Base-by-base conservation (phyloP, 2,329 filamentous ascomycete species). In the Sporothrix pallida region DNA sequence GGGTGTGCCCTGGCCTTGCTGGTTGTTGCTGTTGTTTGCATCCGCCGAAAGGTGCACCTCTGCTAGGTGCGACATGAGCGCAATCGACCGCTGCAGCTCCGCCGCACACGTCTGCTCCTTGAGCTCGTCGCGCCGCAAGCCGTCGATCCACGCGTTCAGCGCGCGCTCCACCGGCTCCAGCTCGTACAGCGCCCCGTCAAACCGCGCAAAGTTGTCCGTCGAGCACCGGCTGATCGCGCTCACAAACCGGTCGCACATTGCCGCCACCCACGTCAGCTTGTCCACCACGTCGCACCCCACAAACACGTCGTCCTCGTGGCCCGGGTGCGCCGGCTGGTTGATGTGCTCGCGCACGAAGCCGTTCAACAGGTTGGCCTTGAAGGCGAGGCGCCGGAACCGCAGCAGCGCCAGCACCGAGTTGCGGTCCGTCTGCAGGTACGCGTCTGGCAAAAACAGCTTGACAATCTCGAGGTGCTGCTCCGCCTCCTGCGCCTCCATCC, bases 161-260 rank as follows among this genome's bases (percentile, higher is more conserved):
- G 93, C 93, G 73, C 94, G 89, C 83, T 99, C 96, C 12, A 98
- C 93, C 0, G 95, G 94, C 80, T 97, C 93, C 70, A 98, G 86
- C 81, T 98, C 96, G 78, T 94, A 93, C 74, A 96, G 83, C 1
- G 94, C 93, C 58, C 91, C 91, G 78, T 94, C 92, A 77, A 94
- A 96, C 76, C 86, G 90, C 63, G 88, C 87, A 80, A 98, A 98
- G 74, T 93, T 89, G 67, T 93, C 90, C 0, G 92, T 85, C 2
- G 92, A 91, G 82, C 94, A 97, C 77, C 90, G 89, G 77, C 88
- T 91, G 78, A 98, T 94, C 75, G 92, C 91, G 75, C 90, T 92
- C 80, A 92, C 90, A 78, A 98, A 96, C 52, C 94, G 92, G 76
- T 93, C 90, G 79, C 94, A 97, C 87, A 96, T 94, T 60, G 89